phyloP scores from a whole-genome alignment of 225 moss, liverwort and hornwort species.

The Physcomitrium patens region DNA sequence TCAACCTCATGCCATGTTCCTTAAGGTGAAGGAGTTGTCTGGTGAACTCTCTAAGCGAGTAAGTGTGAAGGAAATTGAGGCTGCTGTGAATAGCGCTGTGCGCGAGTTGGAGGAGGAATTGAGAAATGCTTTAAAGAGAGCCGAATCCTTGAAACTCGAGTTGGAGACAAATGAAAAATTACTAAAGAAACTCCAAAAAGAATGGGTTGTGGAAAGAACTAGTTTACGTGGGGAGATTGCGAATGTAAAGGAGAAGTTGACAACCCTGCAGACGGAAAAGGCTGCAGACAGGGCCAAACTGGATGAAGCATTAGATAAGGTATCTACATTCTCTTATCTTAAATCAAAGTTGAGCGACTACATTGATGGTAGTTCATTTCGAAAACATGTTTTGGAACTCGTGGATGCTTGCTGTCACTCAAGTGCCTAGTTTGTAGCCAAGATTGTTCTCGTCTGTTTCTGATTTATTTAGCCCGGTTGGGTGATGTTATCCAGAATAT shows the following conservation, averaged over 20 bases:
- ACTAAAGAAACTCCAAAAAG: constrained; percentile 57
- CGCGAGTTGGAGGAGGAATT: constrained; percentile 69
- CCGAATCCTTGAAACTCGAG: constrained; percentile 61
- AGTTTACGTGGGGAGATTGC: constrained; percentile 65
- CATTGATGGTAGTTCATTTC: not conserved
- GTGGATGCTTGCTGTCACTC: not conserved
- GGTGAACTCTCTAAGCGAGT: constrained; percentile 76
- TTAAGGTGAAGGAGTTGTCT: constrained; percentile 80
- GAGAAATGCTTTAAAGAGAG: constrained; percentile 62
- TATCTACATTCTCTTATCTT: constrained; percentile 23
- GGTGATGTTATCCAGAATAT: not conserved
- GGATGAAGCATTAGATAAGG: constrained; percentile 66
- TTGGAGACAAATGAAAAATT: constrained; percentile 75
- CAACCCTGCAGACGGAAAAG: constrained; percentile 58
- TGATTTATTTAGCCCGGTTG: constrained; percentile 5
- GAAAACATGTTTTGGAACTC: constrained; percentile 3
- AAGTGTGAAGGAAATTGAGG: constrained; percentile 80
- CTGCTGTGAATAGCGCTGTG: constrained; percentile 74
- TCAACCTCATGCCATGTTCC: constrained; percentile 1
- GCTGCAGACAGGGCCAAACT: constrained; percentile 70
- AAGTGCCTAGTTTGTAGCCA: not conserved
- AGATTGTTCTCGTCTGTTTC: not conserved
- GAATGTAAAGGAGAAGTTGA: constrained; percentile 51
- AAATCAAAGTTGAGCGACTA: not conserved
- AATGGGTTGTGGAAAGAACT: constrained; percentile 66